Evolutionary conservation across 2,329 filamentous ascomycete genomes (phyloP), one percentile per base, ranked within the genome.

Genomic region (Lasiodiplodia gonubiensis): DNA sequence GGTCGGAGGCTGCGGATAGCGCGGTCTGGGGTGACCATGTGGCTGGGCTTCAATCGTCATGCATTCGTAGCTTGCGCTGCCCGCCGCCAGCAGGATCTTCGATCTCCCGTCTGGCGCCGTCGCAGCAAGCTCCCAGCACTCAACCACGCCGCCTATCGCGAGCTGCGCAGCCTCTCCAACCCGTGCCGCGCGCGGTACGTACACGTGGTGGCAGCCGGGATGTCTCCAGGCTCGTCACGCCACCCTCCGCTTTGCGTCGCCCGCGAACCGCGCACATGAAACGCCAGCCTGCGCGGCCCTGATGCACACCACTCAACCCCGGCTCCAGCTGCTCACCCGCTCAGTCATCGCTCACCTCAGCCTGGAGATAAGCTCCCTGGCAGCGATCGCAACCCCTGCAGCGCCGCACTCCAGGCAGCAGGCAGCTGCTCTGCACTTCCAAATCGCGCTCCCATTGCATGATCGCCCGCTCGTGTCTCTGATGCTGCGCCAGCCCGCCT

Each of bases 321-420:
- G 59, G 59, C 59, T 61, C 57, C 57, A 61, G 57, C 57, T 61
- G 42, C 59, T 51, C 59, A 63, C 59, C n/a, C 27, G 59, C 59
- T 14, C 59, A 37, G 59, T 51, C 61, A 54, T 64, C 33, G 30
- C 48, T 64, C 60, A 52, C 59, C 30, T 51, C 60, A 64, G 48
- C 61, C 61, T 64, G 46, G 46, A 23, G 60, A 64, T 64, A 64
- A 64, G 60, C 60, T 64, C 61, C 59, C 61, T 64, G 49, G 23
- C 48, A 64, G 61, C 48, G 61, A 64, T 64, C 61, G 23, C 51
- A 39, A 64, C 53, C 49, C 57, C 57, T 61, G 57, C 57, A 30
- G 35, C 55, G 37, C 55, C 55, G 55, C 55, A 48, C 57, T 30
- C 57, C 59, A 63, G 59, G 59, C 59, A 63, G 59, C 59, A 63